Conservation (phyloP, 306 rosid genomes). For the Cajanus cajan region DNA sequence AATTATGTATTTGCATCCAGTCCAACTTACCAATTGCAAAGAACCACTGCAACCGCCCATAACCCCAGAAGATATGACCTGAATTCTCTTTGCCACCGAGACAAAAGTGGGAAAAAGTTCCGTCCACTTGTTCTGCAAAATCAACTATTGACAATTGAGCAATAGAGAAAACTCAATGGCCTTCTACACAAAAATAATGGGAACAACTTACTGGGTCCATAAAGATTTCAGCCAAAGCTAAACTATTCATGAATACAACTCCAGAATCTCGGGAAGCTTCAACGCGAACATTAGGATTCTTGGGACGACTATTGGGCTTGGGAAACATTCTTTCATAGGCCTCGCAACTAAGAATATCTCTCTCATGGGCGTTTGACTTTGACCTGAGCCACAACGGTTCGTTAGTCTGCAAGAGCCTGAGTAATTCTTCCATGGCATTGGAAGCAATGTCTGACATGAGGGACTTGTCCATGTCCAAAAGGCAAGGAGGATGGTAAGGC, state of each 20-base stretch:
- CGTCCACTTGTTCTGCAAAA: constrained; percentile 75
- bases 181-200: neutral
- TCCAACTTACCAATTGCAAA: constrained; percentile 66
- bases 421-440: constrained; percentile 73
- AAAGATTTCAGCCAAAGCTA: constrained; percentile 72
- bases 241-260: constrained; percentile 70
- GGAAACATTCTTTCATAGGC: constrained; percentile 62
- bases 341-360: constrained; percentile 66
- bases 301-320: constrained; percentile 48
- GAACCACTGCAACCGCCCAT: constrained; percentile 70
- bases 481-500: constrained; percentile 51
- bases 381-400: constrained; percentile 73
- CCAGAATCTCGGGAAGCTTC: constrained; percentile 82
- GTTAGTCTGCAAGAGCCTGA: constrained; percentile 70
- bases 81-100: constrained; percentile 69
- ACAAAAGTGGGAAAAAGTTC: constrained; percentile 86
- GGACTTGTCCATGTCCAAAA: constrained; percentile 81
- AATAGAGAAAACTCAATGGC: neutral
- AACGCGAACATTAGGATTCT: constrained; percentile 56
- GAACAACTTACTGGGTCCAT: constrained; percentile 61
- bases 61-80: constrained; percentile 71
- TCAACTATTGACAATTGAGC: neutral
- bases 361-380: constrained; percentile 55
- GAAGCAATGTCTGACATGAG: constrained; percentile 73
- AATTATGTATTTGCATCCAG: neutral